phyloP scores from a whole-genome alignment of 345 rosid species.

The Bruguiera gymnorhiza region DNA sequence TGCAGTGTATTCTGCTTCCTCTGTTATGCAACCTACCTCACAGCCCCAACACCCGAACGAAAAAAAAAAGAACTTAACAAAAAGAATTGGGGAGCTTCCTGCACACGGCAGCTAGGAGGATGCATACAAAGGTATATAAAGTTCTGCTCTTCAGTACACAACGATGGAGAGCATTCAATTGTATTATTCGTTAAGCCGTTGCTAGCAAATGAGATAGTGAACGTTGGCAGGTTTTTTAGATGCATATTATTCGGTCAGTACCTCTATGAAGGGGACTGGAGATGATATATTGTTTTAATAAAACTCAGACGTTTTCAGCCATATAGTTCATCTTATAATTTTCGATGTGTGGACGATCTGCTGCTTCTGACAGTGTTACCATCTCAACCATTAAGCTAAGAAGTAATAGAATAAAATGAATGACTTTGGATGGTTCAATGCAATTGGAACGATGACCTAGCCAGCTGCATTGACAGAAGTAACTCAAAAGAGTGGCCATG shows the following conservation, averaged over 20 bases:
- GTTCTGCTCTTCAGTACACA: slow-evolving; percentile 10
- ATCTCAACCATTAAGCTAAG: too few species aligned
- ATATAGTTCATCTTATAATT: too few species aligned
- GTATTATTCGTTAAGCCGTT: not conserved
- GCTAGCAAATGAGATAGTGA: slow-evolving; percentile 5
- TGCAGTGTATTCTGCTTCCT: not conserved
- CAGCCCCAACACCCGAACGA: not conserved
- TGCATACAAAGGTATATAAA: slow-evolving; percentile 5
- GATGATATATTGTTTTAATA: not conserved
- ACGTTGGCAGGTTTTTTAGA: not conserved
- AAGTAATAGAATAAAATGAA: too few species aligned
- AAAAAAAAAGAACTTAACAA: not conserved
- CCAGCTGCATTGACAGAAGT: too few species aligned
- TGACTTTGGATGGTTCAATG: too few species aligned
- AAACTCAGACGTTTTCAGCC: not conserved
- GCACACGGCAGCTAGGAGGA: not conserved
- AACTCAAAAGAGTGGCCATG: too few species aligned
- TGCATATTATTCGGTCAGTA: not conserved
- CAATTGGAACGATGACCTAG: too few species aligned
- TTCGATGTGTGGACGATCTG: too few species aligned
- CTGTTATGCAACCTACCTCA: not conserved
- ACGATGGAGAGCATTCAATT: not conserved
- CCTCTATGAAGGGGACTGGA: not conserved
- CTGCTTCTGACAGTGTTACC: too few species aligned
- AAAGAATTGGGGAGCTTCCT: not conserved